A percentile compares a stretch with the other conserved stretches of the same genome.
Conservation (phyloP, 371 early-diverging fungal species). For the Thermomucor indicae-seudaticae region DNA sequence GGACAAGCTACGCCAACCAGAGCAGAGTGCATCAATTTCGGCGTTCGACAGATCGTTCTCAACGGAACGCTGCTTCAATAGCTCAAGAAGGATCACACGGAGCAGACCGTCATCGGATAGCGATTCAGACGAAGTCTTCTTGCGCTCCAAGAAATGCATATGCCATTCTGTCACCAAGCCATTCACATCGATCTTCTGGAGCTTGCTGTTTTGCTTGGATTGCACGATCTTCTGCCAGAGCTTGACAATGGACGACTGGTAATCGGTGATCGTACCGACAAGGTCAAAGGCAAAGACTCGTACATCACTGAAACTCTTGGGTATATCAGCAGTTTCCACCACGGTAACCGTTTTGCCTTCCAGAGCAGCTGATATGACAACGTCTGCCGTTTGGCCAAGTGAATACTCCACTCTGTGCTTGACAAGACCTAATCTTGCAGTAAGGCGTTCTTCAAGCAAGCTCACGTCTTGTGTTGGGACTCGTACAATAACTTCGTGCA, state of each 20-base stretch:
- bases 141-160: slow-evolving; percentile 16
- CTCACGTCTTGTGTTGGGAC: slow-evolving; percentile 1
- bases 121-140: slow-evolving; percentile 10
- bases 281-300: slow-evolving; percentile 37
- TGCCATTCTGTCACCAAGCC: slow-evolving; percentile 30
- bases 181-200: slow-evolving; percentile 16
- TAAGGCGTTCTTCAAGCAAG: slow-evolving; percentile 9
- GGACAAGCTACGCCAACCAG: slow-evolving; percentile 23
- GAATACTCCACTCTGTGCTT: slow-evolving; percentile 16
- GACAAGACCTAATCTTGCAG: slow-evolving; percentile 17
- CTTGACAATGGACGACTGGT: slow-evolving; percentile 16
- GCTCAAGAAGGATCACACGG: slow-evolving; percentile 13
- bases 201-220: slow-evolving; percentile 9
- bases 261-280: slow-evolving; percentile 30
- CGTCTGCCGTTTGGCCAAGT: slow-evolving; percentile 19
- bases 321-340: slow-evolving; percentile 31
- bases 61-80: slow-evolving; percentile 19
- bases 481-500: slow-evolving; percentile 18
- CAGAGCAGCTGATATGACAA: slow-evolving; percentile 27
- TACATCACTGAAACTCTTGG: slow-evolving; percentile 27
- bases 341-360: slow-evolving; percentile 36
- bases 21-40: slow-evolving; percentile 19
- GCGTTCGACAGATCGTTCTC: slow-evolving; percentile 14
- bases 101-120: slow-evolving; percentile 21
- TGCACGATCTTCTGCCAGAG: slow-evolving; percentile 18